Evolutionary conservation across 495 filamentous ascomycete species (phyloP).

Genomic region (Penicillium coffeae): DNA sequence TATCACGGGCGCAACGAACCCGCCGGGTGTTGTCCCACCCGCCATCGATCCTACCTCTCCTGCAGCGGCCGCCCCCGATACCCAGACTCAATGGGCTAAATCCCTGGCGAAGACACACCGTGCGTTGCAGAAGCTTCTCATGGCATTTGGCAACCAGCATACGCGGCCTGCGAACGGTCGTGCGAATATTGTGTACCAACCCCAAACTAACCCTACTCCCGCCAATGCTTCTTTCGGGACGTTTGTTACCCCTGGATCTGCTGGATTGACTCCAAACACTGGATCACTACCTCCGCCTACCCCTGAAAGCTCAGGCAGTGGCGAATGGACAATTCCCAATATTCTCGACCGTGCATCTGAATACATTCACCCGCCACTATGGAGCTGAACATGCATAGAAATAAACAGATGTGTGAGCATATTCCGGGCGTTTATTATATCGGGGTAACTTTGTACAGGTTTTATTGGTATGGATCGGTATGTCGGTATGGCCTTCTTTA

Average conservation of each 20-base stretch:
- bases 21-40: constrained; percentile 20
- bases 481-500: too few relatives aligned
- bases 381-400: constrained; percentile 24
- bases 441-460: too few relatives aligned
- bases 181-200: constrained; percentile 2
- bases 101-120: constrained; percentile 44
- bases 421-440: not conserved
- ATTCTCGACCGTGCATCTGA: constrained; percentile 44
- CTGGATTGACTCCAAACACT: constrained; percentile 35
- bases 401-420: not conserved
- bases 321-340: constrained; percentile 46
- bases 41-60: constrained; percentile 25
- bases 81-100: constrained; percentile 46
- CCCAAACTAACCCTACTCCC: constrained; percentile 13
- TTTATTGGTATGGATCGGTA: not conserved
- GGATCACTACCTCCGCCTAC: constrained; percentile 44
- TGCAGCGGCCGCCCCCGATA: constrained; percentile 26
- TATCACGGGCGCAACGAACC: constrained; percentile 29
- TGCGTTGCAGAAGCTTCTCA: constrained; percentile 43
- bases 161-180: constrained; percentile 5
- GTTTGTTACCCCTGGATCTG: constrained; percentile 17
- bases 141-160: constrained; percentile 32
- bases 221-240: constrained; percentile 5
- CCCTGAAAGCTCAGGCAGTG: constrained; percentile 45
- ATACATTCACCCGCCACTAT: constrained; percentile 47